Base-by-base conservation (phyloP, 2,329 filamentous ascomycete species). In the Fusarium liriodendri region DNA sequence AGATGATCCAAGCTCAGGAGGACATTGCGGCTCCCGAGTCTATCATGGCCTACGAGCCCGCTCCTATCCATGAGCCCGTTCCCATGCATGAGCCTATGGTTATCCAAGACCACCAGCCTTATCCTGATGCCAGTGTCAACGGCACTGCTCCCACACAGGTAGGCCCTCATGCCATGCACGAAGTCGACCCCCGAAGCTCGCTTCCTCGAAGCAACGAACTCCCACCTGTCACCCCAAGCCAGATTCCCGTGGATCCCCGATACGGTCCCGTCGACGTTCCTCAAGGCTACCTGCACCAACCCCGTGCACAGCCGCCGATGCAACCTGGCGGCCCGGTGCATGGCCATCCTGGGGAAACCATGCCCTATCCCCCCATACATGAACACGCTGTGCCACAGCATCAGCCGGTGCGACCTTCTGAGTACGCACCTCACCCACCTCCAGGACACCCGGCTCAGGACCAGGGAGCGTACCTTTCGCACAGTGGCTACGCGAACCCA, bases 381-480 rank as follows among this genome's bases (percentile, higher is more conserved):
- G 79, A 80, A 58, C 77, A 76, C 54, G 47, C 55, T 27, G 69
- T 78, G 62, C 54, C 75, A 72, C 75, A 76, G 38, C 78, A 79
- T 65, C 74, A 74, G 18, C 66, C 73, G 38, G 75, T 77, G 45
- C 76, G 79, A 75, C 75, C 75, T 10, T 66, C 73, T 27, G 81
- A 82, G 25, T 81, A 79, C 45, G 72, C 78, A 18, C 73, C 78
- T 22, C 77, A 72, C 37, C 74, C 70, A 29, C 79, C 77, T 35
- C 67, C 79, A 29, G 74, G 70, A 16, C 74, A 66, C 63, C 67
- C 67, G 32, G 63, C 74, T 27, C 76, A 73, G 35, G 77, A 79
- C 42, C 77, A 73, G 47, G 76, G 75, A 42, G 77, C 69, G 42
- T 82, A 82, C 62, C 76, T 81, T 62, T 66, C 74, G 29, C 80